A percentile compares a stretch with the other conserved stretches of the same genome.
These are phyloP conservation scores for Eimeria sp. DNA, from an alignment of 169 alveolate species.

Conservation along the genomic window DNA sequence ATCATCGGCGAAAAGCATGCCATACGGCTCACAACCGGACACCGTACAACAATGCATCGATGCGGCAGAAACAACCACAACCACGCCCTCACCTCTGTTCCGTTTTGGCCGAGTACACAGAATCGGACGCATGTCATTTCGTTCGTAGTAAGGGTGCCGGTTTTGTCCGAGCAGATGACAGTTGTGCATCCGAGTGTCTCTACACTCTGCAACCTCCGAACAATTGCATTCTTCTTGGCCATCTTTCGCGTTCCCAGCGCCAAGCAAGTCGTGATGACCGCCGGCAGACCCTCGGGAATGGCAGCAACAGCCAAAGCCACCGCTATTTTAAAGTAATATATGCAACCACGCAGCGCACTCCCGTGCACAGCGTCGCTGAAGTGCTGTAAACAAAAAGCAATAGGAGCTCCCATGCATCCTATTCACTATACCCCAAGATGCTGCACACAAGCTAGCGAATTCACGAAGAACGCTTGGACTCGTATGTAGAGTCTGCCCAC, in stretches of 20 bases:
- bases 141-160: conserved; percentile 99
- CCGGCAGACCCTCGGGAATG: conserved; percentile 99
- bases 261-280: conserved; percentile 99
- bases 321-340: conserved; percentile 98
- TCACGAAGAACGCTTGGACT: neutral
- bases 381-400: conserved; percentile 84
- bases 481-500: neutral
- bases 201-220: conserved; percentile 97
- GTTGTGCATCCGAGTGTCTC: conserved; percentile 99
- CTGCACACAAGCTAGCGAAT: neutral
- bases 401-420: neutral
- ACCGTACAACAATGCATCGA: neutral
- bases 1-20: neutral
- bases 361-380: conserved; percentile 99
- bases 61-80: neutral
- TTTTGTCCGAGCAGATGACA: conserved; percentile 99
- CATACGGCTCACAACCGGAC: neutral
- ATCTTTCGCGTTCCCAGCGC: conserved; percentile 98
- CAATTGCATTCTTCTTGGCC: conserved; percentile 96
- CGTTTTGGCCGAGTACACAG: conserved; percentile 73
- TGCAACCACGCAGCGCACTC: conserved; percentile 96
- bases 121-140: conserved; percentile 95
- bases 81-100: conserved; percentile 38
- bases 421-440: no score
- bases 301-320: conserved; percentile 99